Evolutionary conservation across 1,284 basidiomycete species (phyloP).

Genomic region (Melampsora allii-populina): DNA sequence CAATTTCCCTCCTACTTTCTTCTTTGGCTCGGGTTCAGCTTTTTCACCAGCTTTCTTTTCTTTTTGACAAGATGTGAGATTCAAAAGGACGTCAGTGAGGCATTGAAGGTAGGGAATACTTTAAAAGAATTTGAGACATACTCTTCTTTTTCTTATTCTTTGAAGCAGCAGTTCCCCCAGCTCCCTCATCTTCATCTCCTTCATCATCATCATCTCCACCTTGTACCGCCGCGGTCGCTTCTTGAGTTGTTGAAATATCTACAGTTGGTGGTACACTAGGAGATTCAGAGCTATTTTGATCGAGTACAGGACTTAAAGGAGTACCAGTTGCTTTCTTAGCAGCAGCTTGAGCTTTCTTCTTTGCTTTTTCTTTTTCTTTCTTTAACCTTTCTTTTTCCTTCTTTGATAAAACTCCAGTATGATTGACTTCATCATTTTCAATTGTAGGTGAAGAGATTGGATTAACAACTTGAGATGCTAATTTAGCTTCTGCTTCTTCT

Average conservation of each 20-base stretch:
- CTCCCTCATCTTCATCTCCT: constrained; percentile 61
- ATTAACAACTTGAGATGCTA: constrained; percentile 7
- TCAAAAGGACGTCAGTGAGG: neutral
- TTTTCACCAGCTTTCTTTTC: constrained; percentile 63
- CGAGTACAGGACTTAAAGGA: constrained; percentile 50
- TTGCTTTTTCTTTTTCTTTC: constrained; percentile 93
- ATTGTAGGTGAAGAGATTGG: constrained; percentile 2
- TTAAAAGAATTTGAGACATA: constrained; percentile 33
- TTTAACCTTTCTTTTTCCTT: constrained; percentile 92
- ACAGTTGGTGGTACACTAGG: constrained; percentile 46
- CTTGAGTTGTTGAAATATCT: constrained; percentile 48
- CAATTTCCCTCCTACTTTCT: constrained; percentile 80
- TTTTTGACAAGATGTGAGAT: constrained; percentile 54
- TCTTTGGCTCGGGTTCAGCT: constrained; percentile 71
- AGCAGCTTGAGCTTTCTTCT: constrained; percentile 89
- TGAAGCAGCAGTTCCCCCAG: constrained; percentile 57
- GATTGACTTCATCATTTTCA: constrained; percentile 54
- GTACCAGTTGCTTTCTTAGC: constrained; percentile 66
- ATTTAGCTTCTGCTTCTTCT: constrained; percentile 32
- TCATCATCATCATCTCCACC: constrained; percentile 56
- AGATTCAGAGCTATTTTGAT: neutral
- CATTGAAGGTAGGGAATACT: neutral
- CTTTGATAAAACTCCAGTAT: constrained; percentile 68
- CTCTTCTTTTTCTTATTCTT: constrained; percentile 53
- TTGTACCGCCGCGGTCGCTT: constrained; percentile 47